Base-by-base conservation (phyloP, 345 rosid species). In the Excoecaria cochinchinensis region DNA sequence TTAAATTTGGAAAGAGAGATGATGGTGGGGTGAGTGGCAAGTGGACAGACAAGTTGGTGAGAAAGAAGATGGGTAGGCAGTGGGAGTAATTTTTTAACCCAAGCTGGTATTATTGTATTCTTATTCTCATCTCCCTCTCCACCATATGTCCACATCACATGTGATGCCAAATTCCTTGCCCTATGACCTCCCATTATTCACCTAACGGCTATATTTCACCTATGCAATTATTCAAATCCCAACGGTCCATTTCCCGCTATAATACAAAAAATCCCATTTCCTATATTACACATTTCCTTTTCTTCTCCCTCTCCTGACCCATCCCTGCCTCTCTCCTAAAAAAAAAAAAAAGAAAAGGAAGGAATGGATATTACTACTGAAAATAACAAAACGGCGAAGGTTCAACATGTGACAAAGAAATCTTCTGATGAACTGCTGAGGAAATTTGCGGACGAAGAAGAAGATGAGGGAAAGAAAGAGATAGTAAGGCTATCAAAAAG, bases 361-460 rank as follows among this genome's bases (percentile, higher is more conserved):
- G 25, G 9, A 66, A 62, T 53, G 71, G 75, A 70, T 22, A 15
- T 24, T 21, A 24, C 72, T 9, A 72, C 68, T n/a, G 6, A 9
- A 40, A 48, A 77, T 59, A 21, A 31, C 16, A 44, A 40, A 1
- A 24, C 50, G 25, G 67, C 71, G 5, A 70, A 74, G 13, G 89
- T 88, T 82, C 93, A 91, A 25, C 92, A 86, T 13, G 93, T 95
- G 1, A 89, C 78, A 80, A 85, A 86, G 78, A 95, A 86, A 64
- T 89, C 96, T 12, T 95, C 98, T 0, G 97, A 92, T 55, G 95
- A 90, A 82, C 71, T 95, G 78, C 94, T 93, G n/a, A 82, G 89
- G 47, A 95, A 95, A 69, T 95, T 95, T 71, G 86, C 97, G 0
- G 92, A 89, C 1, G 84, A 83, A 5, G 89, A 78, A 4, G 84